These are phyloP conservation scores for Yamadazyma dendronema DNA, from an alignment of 1,139 yeast species.

Conservation along the genomic window DNA sequence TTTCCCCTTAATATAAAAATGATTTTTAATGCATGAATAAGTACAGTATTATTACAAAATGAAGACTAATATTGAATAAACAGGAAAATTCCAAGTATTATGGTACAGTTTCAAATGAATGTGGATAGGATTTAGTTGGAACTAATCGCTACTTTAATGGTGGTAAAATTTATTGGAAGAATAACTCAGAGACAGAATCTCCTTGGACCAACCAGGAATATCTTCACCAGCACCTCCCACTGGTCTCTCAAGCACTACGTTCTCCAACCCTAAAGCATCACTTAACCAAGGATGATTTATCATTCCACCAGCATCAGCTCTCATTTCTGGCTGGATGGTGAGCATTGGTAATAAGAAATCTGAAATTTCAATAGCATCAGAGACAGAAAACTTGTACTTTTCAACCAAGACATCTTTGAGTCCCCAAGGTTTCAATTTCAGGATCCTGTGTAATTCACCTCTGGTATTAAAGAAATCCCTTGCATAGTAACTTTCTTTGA, in stretches of 20 bases:
- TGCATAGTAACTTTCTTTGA: slow-evolving; percentile 43
- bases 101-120: not conserved
- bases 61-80: not conserved
- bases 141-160: slow-evolving; percentile 6
- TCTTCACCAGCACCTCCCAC: slow-evolving; percentile 68
- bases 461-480: slow-evolving; percentile 49
- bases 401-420: slow-evolving; percentile 46
- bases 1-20: not conserved
- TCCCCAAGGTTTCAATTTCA: slow-evolving; percentile 49
- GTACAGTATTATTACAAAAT: slow-evolving; percentile 1
- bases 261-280: slow-evolving; percentile 61
- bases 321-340: slow-evolving; percentile 58
- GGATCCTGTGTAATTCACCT: slow-evolving; percentile 59
- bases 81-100: not conserved
- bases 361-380: slow-evolving; percentile 55
- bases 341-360: slow-evolving; percentile 75
- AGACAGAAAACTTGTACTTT: slow-evolving; percentile 60
- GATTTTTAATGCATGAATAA: not conserved
- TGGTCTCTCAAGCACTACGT: slow-evolving; percentile 53
- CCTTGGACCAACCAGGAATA: slow-evolving; percentile 70
- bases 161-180: slow-evolving; percentile 10
- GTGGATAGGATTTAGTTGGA: not conserved
- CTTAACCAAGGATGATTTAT: slow-evolving; percentile 75
- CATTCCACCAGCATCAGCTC: slow-evolving; percentile 85
- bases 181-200: slow-evolving; percentile 20